phyloP scores from a whole-genome alignment of 169 alveolate species.

The Babesia sp. region DNA sequence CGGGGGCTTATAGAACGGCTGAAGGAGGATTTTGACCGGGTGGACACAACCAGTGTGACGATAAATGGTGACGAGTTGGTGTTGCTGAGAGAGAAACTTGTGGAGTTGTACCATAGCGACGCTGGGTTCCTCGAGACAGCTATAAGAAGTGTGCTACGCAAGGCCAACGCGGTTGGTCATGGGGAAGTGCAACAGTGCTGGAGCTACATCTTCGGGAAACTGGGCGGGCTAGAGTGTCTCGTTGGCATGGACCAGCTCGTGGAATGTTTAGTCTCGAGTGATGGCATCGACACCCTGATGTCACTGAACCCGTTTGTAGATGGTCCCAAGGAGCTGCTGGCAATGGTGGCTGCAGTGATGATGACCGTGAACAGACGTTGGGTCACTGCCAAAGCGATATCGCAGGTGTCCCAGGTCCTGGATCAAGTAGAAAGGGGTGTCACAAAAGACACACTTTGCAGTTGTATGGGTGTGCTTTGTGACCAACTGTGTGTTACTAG shows the following conservation, averaged over 20 bases:
- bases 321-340: constrained; percentile 49
- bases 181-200: constrained; percentile 48
- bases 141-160: constrained; percentile 50
- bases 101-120: constrained; percentile 53
- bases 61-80: constrained; percentile 35
- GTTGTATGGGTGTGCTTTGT: constrained; percentile 31
- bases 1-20: constrained; percentile 44
- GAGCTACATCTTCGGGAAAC: constrained; percentile 62
- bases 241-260: constrained; percentile 57
- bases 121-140: constrained; percentile 60
- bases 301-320: constrained; percentile 52
- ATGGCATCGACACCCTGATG: constrained; percentile 47
- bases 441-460: constrained; percentile 24
- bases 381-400: constrained; percentile 50
- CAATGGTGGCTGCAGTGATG: constrained; percentile 64
- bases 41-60: too few relatives aligned
- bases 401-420: constrained; percentile 53
- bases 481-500: constrained; percentile 46
- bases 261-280: constrained; percentile 61
- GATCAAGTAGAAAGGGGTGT: constrained; percentile 35
- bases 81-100: constrained; percentile 36
- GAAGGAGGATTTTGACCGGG: constrained; percentile 47
- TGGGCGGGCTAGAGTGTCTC: constrained; percentile 56
- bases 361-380: constrained; percentile 62
- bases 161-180: constrained; percentile 52